These are phyloP conservation scores for Parascedosporium putredinis DNA, from an alignment of 2,329 filamentous ascomycete genomes.

Conservation along the genomic window DNA sequence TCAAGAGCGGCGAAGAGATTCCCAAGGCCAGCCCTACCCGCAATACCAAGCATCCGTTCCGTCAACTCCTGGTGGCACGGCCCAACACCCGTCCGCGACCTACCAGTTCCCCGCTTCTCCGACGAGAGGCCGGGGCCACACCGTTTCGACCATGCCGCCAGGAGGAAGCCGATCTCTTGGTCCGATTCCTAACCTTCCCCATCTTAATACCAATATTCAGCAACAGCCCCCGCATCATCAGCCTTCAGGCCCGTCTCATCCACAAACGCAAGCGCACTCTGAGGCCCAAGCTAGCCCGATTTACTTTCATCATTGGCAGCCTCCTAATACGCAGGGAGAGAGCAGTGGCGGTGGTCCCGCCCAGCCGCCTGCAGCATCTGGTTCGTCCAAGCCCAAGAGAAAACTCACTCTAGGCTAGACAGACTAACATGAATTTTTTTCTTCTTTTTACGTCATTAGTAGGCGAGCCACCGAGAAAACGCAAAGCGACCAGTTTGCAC, in stretches of 20 bases:
- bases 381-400: constrained; percentile 51
- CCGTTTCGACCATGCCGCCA: constrained; percentile 24
- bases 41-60: constrained; percentile 35
- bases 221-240: constrained; percentile 17
- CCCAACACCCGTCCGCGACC: neutral
- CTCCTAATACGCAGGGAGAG: constrained; percentile 56
- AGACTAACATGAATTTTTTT: constrained; percentile 5
- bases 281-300: constrained; percentile 52
- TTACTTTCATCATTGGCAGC: constrained; percentile 90
- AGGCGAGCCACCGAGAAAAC: constrained; percentile 73
- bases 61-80: constrained; percentile 12
- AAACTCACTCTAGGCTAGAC: constrained; percentile 21
- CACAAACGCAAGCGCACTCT: constrained; percentile 46
- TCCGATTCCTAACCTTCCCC: constrained; percentile 28
- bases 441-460: constrained; percentile 26
- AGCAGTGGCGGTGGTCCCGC: constrained; percentile 44
- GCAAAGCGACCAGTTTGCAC: constrained; percentile 53
- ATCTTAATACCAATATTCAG: constrained; percentile 34
- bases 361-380: constrained; percentile 63
- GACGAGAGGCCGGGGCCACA: constrained; percentile 38
- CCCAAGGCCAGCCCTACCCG: constrained; percentile 23
- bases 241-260: neutral
- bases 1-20: constrained; percentile 46
- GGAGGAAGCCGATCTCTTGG: constrained; percentile 26
- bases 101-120: constrained; percentile 26